Base-by-base conservation (phyloP, 345 rosid genomes). In the Cardamine chenopodiifolia region DNA sequence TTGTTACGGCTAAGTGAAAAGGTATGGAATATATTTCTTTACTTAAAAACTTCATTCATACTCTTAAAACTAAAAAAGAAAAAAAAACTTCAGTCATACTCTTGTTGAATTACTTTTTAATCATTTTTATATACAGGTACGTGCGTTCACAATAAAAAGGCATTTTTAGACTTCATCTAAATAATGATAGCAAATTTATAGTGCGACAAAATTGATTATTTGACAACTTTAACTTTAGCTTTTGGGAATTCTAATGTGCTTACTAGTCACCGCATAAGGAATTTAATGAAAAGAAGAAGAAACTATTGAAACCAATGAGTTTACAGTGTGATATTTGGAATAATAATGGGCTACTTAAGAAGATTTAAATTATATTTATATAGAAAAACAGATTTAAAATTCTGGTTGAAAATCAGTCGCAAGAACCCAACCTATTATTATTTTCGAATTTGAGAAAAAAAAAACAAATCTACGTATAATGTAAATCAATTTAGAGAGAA, bases 1-100 rank as follows among this genome's bases (percentile, higher is more conserved):
- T 54, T 32, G 52, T 69, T 76, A 62, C 52, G 56, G 50, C 71
- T 62, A 70, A 70, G 75, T 75, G 69, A 76, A 70, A 76, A 54
- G 66, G 12, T 59, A 35, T 70, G 34, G 44, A 54, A 54, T 62
- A 75, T 60, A 45, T 62, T 62, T 32, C 26, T 26, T 63, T 63
- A 40, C 60, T 70, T 18, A 71, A 6, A 70, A 76, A 37, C 66
- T 70, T 76, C 71, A 63, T 34, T 45, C 54, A 70, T 35, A 62
- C 66, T 63, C 35, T 55, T 39, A 2, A 26, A 26, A 26, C 28
- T 4, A 23, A 23, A 23, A 23, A 23, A 23, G 25, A 23, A 23
- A 23, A 23, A 23, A 28, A 70, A 76, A 37, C 66, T 70, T 76
- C 66, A 63, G 44, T 34, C 66, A 70, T 26, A 63, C 66, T 70